A percentile compares a stretch with the other conserved stretches of the same genome.
Conservation (phyloP, 805 yeast species). For the Candida peoriensis region DNA sequence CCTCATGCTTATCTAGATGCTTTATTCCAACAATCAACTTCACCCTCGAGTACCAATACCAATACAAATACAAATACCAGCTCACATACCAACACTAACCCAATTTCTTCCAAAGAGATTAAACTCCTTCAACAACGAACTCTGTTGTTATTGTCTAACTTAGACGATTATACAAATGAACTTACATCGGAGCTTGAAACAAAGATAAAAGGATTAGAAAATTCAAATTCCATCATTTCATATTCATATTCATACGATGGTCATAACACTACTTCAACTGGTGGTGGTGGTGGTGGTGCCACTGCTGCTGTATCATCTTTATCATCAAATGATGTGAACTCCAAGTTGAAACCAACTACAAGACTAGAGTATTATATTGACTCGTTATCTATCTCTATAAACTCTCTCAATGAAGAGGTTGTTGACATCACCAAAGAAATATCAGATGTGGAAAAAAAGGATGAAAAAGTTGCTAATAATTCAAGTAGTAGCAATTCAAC, state of each 20-base stretch:
- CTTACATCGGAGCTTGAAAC: slow-evolving; percentile 48
- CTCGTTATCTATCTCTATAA: slow-evolving; percentile 52
- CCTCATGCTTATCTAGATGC: slow-evolving; percentile 66
- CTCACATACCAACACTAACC: slow-evolving; percentile 23
- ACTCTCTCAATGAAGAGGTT: slow-evolving; percentile 48
- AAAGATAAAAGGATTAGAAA: slow-evolving; percentile 43
- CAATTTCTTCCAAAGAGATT: slow-evolving; percentile 26
- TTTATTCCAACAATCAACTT: slow-evolving; percentile 30
- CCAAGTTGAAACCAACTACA: slow-evolving; percentile 39
- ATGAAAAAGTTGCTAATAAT: slow-evolving; percentile 20
- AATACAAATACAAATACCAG: slow-evolving; percentile 20
- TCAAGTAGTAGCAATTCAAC: too few relatives aligned
- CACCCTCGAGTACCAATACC: slow-evolving; percentile 24
- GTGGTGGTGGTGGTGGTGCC: too few relatives aligned
- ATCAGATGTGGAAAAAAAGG: slow-evolving; percentile 25
- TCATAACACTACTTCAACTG: slow-evolving; percentile 5
- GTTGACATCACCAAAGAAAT: slow-evolving; percentile 9
- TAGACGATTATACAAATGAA: slow-evolving; percentile 60
- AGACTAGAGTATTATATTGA: slow-evolving; percentile 64
- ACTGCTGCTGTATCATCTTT: too few relatives aligned
- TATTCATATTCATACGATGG: slow-evolving; percentile 26
- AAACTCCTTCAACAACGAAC: slow-evolving; percentile 42
- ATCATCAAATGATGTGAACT: slow-evolving; percentile 18
- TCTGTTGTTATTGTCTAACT: slow-evolving; percentile 47
- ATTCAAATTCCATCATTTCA: slow-evolving; percentile 46